Evolutionary conservation across 768 basidiomycete species (phyloP).

Genomic region (Auriscalpium microsporum): DNA sequence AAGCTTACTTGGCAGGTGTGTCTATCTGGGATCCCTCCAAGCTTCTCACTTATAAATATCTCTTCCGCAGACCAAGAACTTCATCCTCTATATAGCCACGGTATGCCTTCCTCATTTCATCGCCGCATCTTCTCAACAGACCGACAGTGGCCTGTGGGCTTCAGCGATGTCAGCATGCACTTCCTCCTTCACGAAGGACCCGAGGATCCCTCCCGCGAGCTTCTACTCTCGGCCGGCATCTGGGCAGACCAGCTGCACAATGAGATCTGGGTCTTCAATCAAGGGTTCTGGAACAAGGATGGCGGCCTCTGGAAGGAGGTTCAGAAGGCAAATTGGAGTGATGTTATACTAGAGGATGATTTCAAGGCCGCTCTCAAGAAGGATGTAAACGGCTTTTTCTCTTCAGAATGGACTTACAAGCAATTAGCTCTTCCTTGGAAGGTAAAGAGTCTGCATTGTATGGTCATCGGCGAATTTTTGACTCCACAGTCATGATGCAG

Average conservation of each 20-base stretch:
- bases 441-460: constrained; percentile 26
- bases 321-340: constrained; percentile 56
- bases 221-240: constrained; percentile 45
- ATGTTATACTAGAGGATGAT: constrained; percentile 60
- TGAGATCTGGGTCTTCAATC: constrained; percentile 74
- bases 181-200: constrained; percentile 58
- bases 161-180: constrained; percentile 22
- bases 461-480: not conserved
- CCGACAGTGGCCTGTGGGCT: constrained; percentile 23
- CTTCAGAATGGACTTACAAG: constrained; percentile 65
- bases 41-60: too few species aligned
- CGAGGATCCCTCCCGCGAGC: constrained; percentile 39
- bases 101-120: constrained; percentile 14
- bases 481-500: constrained; percentile 25
- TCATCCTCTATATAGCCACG: constrained; percentile 19
- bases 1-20: constrained; percentile 51
- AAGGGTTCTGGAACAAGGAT: constrained; percentile 61
- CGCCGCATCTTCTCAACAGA: not conserved
- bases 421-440: constrained; percentile 79
- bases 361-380: constrained; percentile 64
- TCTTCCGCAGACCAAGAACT: not conserved
- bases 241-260: constrained; percentile 48
- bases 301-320: constrained; percentile 44
- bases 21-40: not conserved
- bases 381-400: constrained; percentile 74